A percentile compares a stretch with the other conserved stretches of the same genome.
These are phyloP conservation scores for Fusarium gaditjirri DNA, from an alignment of 2,329 filamentous ascomycete species.

Conservation along the genomic window DNA sequence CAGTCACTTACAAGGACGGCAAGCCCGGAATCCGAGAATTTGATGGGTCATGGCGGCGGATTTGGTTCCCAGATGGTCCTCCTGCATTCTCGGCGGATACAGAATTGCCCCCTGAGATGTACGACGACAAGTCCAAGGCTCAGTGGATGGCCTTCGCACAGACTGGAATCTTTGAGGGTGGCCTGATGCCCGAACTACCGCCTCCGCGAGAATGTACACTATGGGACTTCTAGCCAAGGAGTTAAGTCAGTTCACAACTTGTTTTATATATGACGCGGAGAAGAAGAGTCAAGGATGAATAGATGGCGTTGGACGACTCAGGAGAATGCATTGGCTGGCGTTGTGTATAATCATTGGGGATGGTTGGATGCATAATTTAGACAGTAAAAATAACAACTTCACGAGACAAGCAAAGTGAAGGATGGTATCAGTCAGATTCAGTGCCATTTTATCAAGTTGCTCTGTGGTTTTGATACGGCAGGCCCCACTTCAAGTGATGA, in stretches of 20 bases:
- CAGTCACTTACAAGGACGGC: constrained; percentile 66
- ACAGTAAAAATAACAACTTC: constrained; percentile 2
- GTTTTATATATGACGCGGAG: constrained; percentile 75
- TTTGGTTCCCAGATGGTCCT: constrained; percentile 79
- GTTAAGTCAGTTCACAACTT: neutral
- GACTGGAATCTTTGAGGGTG: constrained; percentile 75
- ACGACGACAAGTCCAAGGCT: constrained; percentile 68
- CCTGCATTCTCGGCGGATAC: constrained; percentile 72
- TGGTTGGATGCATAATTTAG: constrained; percentile 21
- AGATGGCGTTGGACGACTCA: constrained; percentile 34
- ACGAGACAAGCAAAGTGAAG: neutral
- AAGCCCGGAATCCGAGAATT: constrained; percentile 61
- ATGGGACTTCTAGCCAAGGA: constrained; percentile 72
- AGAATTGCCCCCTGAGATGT: constrained; percentile 65
- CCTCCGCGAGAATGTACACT: constrained; percentile 79
- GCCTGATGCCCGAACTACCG: constrained; percentile 79
- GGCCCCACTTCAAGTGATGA: neutral
- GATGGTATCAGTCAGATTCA: neutral
- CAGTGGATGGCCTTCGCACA: constrained; percentile 73
- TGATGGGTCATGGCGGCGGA: constrained; percentile 68
- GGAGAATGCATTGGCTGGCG: constrained; percentile 34
- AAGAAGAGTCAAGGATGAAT: constrained; percentile 11
- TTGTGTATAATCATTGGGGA: constrained; percentile 18
- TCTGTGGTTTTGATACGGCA: neutral
- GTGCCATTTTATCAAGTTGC: neutral